Percentiles rank a stretch among this genome's conserved stretches.
Conservation (phyloP, 495 filamentous ascomycete genomes). For the Usnea hakonensis region DNA sequence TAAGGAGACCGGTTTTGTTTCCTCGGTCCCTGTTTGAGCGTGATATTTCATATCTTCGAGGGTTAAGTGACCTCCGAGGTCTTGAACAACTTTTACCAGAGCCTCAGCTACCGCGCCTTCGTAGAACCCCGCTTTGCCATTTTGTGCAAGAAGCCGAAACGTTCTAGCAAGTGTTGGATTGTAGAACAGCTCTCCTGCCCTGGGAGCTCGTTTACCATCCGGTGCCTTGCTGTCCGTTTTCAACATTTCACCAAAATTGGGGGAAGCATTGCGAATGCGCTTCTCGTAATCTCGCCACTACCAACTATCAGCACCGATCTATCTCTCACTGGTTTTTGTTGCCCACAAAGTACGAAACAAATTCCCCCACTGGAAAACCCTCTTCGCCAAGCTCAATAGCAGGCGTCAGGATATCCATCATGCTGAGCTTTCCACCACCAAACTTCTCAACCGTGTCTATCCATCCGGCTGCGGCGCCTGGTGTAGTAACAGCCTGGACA, state of each 20-base stretch:
- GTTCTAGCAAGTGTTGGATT: constrained; percentile 76
- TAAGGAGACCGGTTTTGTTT: constrained; percentile 72
- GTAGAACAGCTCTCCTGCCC: constrained; percentile 80
- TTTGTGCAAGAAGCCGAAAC: constrained; percentile 66
- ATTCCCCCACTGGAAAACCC: constrained; percentile 81
- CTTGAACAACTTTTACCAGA: constrained; percentile 66
- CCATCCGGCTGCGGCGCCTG: constrained; percentile 92
- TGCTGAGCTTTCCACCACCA: constrained; percentile 73
- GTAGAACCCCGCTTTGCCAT: constrained; percentile 91
- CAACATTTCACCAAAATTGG: constrained; percentile 78
- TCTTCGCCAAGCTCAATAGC: constrained; percentile 82
- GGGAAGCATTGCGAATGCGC: constrained; percentile 59
- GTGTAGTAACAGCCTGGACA: constrained; percentile 75
- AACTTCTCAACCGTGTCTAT: constrained; percentile 85
- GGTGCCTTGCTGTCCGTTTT: constrained; percentile 58
- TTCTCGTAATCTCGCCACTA: constrained; percentile 63
- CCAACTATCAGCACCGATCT: constrained; percentile 14
- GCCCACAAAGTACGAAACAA: constrained; percentile 65
- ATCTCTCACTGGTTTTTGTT: background rate
- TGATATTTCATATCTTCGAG: constrained; percentile 75
- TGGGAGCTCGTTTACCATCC: constrained; percentile 62
- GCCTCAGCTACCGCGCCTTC: constrained; percentile 70
- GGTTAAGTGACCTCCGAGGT: constrained; percentile 69
- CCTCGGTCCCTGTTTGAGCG: constrained; percentile 63
- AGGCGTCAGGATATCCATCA: constrained; percentile 73